Conservation (phyloP, 208 protist species). For the Trypanosoma lewisi region DNA sequence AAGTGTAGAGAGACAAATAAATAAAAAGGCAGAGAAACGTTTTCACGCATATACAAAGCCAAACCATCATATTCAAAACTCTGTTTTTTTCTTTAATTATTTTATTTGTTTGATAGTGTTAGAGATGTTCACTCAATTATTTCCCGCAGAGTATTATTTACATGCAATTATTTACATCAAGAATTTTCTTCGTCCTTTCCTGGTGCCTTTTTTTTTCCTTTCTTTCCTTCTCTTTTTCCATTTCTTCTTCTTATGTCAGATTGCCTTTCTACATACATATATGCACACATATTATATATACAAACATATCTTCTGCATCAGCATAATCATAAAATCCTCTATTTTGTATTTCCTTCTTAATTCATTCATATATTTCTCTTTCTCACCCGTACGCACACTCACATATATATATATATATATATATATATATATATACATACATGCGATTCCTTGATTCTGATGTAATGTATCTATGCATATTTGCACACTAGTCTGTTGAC, state of each 20-base stretch:
- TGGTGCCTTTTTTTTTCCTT: conserved; percentile 5
- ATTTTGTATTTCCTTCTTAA: conserved; percentile 4
- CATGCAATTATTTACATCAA: neutral
- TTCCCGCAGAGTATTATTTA: neutral
- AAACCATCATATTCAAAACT: neutral
- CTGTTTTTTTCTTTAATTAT: neutral
- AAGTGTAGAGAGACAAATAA: neutral
- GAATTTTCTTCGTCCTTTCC: neutral
- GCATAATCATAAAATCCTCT: neutral
- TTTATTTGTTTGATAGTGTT: no score
- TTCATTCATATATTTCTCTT: neutral
- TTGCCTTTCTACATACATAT: neutral
- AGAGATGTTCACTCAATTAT: neutral
- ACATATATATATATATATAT: no score
- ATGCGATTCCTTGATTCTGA: neutral
- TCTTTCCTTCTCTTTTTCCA: no score
- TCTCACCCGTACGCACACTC: no score
- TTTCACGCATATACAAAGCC: neutral
- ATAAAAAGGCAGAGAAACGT: no score
- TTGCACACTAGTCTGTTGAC: conserved; percentile 80
- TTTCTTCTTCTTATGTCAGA: neutral
- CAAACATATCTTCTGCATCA: neutral
- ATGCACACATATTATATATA: conserved; percentile 4
- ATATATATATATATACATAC: no score
- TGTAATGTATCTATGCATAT: neutral